phyloP scores from a whole-genome alignment of 208 protist species.

The Phytomonas francai region DNA sequence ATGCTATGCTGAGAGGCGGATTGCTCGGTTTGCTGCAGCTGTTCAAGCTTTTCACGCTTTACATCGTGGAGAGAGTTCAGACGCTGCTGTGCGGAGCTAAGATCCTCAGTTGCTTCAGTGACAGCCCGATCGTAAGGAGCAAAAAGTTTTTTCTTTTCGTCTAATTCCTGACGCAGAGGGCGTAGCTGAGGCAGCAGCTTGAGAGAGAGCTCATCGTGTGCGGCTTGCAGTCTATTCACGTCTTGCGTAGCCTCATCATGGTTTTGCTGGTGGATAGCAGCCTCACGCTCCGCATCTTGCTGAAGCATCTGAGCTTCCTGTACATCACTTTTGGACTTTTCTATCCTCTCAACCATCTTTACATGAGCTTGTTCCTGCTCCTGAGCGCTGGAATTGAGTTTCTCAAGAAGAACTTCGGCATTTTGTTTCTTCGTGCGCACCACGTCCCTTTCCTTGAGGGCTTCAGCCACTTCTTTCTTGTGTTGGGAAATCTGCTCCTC shows the following conservation, averaged over 20 bases:
- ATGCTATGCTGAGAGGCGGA: slow-evolving; percentile 14
- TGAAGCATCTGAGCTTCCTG: slow-evolving; percentile 69
- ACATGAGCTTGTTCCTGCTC: slow-evolving; percentile 64
- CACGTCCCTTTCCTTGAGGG: slow-evolving; percentile 48
- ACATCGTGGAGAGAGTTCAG: slow-evolving; percentile 32
- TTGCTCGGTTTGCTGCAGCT: slow-evolving; percentile 30
- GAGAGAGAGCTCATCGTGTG: slow-evolving; percentile 70
- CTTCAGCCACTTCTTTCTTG: slow-evolving; percentile 65
- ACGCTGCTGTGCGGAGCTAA: slow-evolving; percentile 36
- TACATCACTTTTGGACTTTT: slow-evolving; percentile 79
- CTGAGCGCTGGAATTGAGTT: slow-evolving; percentile 59
- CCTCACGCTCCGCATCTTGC: slow-evolving; percentile 77
- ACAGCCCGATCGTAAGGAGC: slow-evolving; percentile 85
- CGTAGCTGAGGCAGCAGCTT: slow-evolving; percentile 65
- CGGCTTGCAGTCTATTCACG: slow-evolving; percentile 25
- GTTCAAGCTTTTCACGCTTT: slow-evolving; percentile 19
- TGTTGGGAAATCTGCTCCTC: slow-evolving; percentile 42
- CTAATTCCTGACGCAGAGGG: slow-evolving; percentile 87
- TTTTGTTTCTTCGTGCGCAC: slow-evolving; percentile 48
- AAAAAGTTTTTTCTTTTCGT: slow-evolving; percentile 84
- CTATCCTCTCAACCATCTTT: slow-evolving; percentile 66
- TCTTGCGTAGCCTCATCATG: slow-evolving; percentile 57
- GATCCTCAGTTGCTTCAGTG: slow-evolving; percentile 43
- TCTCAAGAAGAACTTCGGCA: slow-evolving; percentile 61
- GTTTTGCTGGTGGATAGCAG: slow-evolving; percentile 75